Base-by-base conservation (phyloP, 1,284 basidiomycete species). In the Marasmius fiardii region DNA sequence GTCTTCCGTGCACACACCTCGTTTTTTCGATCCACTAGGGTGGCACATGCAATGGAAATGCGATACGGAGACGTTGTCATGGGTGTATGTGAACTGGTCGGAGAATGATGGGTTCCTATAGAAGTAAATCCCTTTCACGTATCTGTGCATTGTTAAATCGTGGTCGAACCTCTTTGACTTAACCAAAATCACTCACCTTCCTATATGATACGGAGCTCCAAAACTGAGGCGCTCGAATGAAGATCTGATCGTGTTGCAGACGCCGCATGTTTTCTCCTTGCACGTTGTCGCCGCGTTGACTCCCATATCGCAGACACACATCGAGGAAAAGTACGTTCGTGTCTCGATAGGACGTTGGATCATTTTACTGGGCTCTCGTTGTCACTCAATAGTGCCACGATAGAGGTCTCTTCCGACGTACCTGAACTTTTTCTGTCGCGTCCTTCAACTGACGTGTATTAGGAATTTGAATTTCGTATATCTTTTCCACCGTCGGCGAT, bases 241-340 rank as follows among this genome's bases (percentile, higher is more conserved):
- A 6, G 81, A 81, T 62, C 77, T 81, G 43, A 79, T 72, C 35
- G 79, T 74, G 56, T 69, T 75, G 65, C 83, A 86, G 56, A 85
- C 81, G 2, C 85, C 83, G 58, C 83, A 86, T 23, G 83, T 83
- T 51, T 68, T 71, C 69, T 80, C 82, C 57, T 71, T 70, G 67
- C 85, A 86, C n/a, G 82, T 63, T 0, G 64, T 62, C 1, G 73
- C 63, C 37, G 75, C 73, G 57, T 81, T 80, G 12, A 73, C 73
- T 11, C 83, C 83, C 57, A 86, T 68, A 64, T 86, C 81, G 67
- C 83, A 86, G 39, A 86, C 82, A 61, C 83, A 85, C 58, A 84
- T 82, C 1, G 80, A 73, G 56, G 80, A 76, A 59, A 85, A 79
- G 62, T 82, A 86, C 37, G 79, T 81, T 58, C 77, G 75, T 51